Percentiles rank a stretch among this genome's conserved stretches.
phyloP scores from a whole-genome alignment of 192 early-diverging fungal species.

The Phycomyces nitens region DNA sequence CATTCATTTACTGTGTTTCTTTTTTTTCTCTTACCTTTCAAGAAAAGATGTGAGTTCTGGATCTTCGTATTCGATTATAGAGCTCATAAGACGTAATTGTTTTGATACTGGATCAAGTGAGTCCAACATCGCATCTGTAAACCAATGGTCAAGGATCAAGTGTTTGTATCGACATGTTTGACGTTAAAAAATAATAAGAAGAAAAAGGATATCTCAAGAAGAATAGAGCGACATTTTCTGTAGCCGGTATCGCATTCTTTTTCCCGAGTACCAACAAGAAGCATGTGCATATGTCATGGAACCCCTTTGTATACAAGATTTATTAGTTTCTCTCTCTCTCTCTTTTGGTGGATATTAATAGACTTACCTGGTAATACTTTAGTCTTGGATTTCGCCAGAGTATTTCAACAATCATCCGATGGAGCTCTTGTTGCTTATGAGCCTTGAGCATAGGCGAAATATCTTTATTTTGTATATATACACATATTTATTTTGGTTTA shows the following conservation, averaged over 20 bases:
- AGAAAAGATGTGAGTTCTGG: constrained; percentile 40
- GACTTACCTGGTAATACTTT: constrained; percentile 63
- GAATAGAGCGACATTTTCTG: constrained; percentile 54
- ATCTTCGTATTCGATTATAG: constrained; percentile 48
- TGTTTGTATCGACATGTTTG: neutral
- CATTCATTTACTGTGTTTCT: neutral
- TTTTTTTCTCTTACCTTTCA: constrained; percentile 32
- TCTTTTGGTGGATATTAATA: too few relatives aligned
- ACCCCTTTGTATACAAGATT: constrained; percentile 21
- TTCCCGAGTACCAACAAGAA: constrained; percentile 55
- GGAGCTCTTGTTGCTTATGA: constrained; percentile 48
- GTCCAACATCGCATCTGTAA: constrained; percentile 52
- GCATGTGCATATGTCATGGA: constrained; percentile 43
- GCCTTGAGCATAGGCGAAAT: constrained; percentile 33
- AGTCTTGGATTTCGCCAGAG: constrained; percentile 57
- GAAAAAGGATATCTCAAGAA: constrained; percentile 38
- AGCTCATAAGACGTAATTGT: constrained; percentile 44
- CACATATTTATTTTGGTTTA: too few relatives aligned
- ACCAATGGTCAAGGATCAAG: constrained; percentile 28
- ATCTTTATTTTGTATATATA: constrained; percentile 9
- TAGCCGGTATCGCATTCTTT: constrained; percentile 48
- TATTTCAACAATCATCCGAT: constrained; percentile 42
- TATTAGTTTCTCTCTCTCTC: constrained; percentile 35
- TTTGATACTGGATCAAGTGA: constrained; percentile 49
- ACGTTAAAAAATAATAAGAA: neutral